Evolutionary conservation across 169 alveolate species (phyloP).

Genomic region (Toxoplasma gondii): DNA sequence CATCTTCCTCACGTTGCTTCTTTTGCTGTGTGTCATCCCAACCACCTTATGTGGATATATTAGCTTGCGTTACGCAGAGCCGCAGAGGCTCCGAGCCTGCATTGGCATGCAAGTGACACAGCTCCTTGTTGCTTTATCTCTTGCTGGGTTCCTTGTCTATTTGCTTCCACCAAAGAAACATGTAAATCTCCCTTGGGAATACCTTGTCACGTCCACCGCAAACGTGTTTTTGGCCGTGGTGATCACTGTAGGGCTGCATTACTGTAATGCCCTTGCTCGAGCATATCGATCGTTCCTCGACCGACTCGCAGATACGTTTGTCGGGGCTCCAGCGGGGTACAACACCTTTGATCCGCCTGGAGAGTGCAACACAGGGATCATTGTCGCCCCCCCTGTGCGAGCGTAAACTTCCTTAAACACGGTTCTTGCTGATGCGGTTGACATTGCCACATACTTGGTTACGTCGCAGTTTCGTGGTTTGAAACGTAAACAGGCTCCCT

Average conservation of each 20-base stretch:
- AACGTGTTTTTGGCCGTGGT: not conserved
- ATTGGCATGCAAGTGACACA: not conserved
- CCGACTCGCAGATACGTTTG: not conserved
- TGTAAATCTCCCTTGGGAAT: not conserved
- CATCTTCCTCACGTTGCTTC: not conserved
- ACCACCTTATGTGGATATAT: not conserved
- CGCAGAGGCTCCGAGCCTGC: constrained; percentile 7
- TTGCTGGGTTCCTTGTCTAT: constrained; percentile 2
- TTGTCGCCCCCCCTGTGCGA: not conserved
- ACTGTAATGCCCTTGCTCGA: not conserved
- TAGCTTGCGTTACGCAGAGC: constrained; percentile 4
- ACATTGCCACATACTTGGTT: no score
- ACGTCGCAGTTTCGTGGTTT: no score
- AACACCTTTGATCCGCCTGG: not conserved
- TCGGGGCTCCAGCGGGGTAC: not conserved
- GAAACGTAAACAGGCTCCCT: no score
- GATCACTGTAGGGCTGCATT: not conserved
- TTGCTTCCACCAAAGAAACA: constrained; percentile 6
- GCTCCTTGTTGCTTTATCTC: not conserved
- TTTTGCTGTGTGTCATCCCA: not conserved
- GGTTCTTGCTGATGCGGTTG: no score
- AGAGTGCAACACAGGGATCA: not conserved
- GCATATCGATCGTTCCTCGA: constrained; percentile 10
- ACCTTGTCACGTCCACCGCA: not conserved
- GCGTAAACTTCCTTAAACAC: not conserved